Evolutionary conservation across 1,284 basidiomycete genomes (phyloP).

Genomic region (Salmacisia buchloeana): DNA sequence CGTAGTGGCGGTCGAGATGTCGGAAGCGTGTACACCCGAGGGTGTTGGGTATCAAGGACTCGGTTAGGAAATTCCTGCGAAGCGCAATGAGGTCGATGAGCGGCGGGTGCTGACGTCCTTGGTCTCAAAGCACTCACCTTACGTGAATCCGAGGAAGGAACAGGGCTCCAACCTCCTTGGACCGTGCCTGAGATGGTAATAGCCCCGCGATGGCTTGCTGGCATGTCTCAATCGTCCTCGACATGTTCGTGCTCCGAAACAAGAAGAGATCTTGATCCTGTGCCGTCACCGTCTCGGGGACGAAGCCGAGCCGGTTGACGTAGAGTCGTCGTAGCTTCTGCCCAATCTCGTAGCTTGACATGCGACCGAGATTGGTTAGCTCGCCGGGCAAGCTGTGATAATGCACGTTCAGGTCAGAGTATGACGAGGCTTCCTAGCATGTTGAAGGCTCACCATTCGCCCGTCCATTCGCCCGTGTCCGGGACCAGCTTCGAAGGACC

Average conservation of each 20-base stretch:
- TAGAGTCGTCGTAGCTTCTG: slow-evolving; percentile 63
- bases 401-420: not conserved
- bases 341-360: slow-evolving; percentile 67
- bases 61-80: slow-evolving; percentile 40
- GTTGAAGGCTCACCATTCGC: slow-evolving; percentile 30
- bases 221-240: slow-evolving; percentile 69
- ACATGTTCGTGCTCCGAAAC: slow-evolving; percentile 64
- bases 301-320: slow-evolving; percentile 60
- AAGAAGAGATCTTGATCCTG: slow-evolving; percentile 22
- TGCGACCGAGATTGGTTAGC: slow-evolving; percentile 68
- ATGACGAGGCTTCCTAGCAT: not conserved
- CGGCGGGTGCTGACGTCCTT: too few species aligned
- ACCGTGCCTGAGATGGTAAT: slow-evolving; percentile 10
- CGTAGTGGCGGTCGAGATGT: slow-evolving; percentile 28
- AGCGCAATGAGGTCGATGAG: not conserved
- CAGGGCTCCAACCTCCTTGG: not conserved
- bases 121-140: too few species aligned
- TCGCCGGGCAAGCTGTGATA: slow-evolving; percentile 65
- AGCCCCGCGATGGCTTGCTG: slow-evolving; percentile 66
- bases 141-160: not conserved
- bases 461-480: slow-evolving; percentile 21
- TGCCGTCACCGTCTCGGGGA: slow-evolving; percentile 27
- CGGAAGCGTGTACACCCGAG: slow-evolving; percentile 62
- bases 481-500: slow-evolving; percentile 17
- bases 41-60: slow-evolving; percentile 68